phyloP scores from a whole-genome alignment of 352 stramenopile genomes.

The Thraustotheca clavata region DNA sequence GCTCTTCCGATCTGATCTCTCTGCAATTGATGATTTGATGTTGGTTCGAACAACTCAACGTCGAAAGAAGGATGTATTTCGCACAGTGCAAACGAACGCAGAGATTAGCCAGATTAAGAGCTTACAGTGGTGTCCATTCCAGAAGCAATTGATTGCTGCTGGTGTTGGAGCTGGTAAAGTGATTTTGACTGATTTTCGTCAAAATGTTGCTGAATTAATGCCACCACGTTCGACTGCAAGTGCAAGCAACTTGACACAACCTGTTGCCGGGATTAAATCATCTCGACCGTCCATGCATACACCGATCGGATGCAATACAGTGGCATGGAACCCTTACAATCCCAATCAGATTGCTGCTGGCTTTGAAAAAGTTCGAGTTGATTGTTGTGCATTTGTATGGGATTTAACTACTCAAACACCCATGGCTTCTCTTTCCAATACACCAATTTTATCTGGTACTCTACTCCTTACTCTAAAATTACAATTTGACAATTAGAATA shows the following conservation, averaged over 20 bases:
- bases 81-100: conserved; percentile 68
- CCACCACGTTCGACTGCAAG: conserved; percentile 4
- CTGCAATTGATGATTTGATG: background rate
- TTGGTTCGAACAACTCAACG: conserved; percentile 51
- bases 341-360: conserved; percentile 69
- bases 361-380: conserved; percentile 82
- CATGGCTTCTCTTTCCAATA: background rate
- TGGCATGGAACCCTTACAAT: conserved; percentile 71
- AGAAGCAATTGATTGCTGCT: conserved; percentile 62
- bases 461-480: background rate
- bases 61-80: conserved; percentile 58
- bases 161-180: conserved; percentile 72
- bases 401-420: conserved; percentile 45
- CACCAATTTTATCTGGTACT: background rate
- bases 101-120: conserved; percentile 74
- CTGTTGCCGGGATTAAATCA: background rate
- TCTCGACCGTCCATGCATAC: conserved; percentile 13
- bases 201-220: conserved; percentile 15
- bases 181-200: conserved; percentile 63
- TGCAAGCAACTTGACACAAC: background rate
- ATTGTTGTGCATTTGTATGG: conserved; percentile 81
- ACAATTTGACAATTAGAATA: background rate
- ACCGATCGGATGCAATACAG: conserved; percentile 48
- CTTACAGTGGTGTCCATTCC: conserved; percentile 76
- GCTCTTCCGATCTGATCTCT: too few relatives aligned